Evolutionary conservation across 768 basidiomycete genomes (phyloP).

Genomic region (Tulasnella sp.): DNA sequence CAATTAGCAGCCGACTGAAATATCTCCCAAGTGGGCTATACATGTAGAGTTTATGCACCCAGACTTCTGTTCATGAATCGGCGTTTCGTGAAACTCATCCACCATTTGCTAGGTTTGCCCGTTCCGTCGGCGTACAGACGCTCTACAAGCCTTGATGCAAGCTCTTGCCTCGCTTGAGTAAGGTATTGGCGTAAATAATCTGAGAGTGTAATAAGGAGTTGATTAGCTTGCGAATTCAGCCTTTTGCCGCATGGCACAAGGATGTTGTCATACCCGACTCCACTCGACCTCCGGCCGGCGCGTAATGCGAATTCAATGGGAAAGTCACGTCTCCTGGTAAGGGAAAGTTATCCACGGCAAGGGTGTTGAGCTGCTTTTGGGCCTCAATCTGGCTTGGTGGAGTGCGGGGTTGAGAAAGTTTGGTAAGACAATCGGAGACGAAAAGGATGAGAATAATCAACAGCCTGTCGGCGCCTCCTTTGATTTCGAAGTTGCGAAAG

Average conservation of each 20-base stretch:
- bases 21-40: background rate
- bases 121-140: conserved; percentile 89
- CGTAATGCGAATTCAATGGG: conserved; percentile 87
- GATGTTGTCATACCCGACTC: conserved; percentile 65
- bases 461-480: conserved; percentile 91
- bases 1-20: background rate
- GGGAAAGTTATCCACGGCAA: conserved; percentile 88
- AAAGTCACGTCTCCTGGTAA: conserved; percentile 96
- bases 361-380: conserved; percentile 78
- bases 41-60: conserved; percentile 48
- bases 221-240: conserved; percentile 10
- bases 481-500: conserved; percentile 99
- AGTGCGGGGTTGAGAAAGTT: conserved; percentile 69
- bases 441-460: conserved; percentile 97
- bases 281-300: conserved; percentile 64
- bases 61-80: conserved; percentile 92
- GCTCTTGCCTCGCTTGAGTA: conserved; percentile 87
- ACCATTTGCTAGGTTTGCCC: conserved; percentile 98
- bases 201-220: background rate
- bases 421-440: conserved; percentile 93
- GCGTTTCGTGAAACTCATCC: conserved; percentile 99
- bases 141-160: conserved; percentile 80
- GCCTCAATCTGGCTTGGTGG: conserved; percentile 78
- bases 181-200: conserved; percentile 90
- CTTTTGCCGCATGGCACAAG: background rate